phyloP scores from a whole-genome alignment of 2,329 filamentous ascomycete species.

The Trichophyton rubrum region DNA sequence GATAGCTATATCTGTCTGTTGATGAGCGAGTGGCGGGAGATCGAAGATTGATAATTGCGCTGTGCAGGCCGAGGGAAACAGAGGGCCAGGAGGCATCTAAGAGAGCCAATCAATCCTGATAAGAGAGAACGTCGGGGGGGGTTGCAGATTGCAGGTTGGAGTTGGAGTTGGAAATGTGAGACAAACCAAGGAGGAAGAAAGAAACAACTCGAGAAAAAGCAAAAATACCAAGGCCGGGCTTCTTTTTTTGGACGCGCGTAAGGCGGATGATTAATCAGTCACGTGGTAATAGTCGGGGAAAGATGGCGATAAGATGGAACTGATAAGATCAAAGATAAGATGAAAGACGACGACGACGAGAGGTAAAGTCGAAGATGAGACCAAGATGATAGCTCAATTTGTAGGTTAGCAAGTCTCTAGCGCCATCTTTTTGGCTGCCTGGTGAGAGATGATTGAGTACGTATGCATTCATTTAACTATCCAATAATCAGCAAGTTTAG shows the following conservation, averaged over 20 bases:
- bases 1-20: neutral
- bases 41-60: neutral
- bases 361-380: neutral
- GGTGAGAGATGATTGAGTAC: neutral
- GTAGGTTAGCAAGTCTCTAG: neutral
- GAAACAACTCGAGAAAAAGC: slow-evolving; percentile 9
- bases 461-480: neutral
- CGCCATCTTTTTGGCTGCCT: neutral
- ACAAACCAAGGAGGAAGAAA: slow-evolving; percentile 7
- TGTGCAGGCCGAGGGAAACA: neutral
- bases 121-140: neutral
- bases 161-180: slow-evolving; percentile 1
- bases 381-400: neutral
- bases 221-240: slow-evolving; percentile 15
- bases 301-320: too few relatives aligned
- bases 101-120: neutral
- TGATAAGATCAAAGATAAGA: too few relatives aligned
- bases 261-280: neutral
- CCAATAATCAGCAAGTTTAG: neutral
- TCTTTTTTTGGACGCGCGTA: neutral
- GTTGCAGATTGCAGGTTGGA: neutral
- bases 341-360: too few relatives aligned
- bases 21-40: neutral
- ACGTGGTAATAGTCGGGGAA: neutral
- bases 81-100: neutral